Conservation (phyloP, 805 yeast species). For the Ogataea pilisensis region DNA sequence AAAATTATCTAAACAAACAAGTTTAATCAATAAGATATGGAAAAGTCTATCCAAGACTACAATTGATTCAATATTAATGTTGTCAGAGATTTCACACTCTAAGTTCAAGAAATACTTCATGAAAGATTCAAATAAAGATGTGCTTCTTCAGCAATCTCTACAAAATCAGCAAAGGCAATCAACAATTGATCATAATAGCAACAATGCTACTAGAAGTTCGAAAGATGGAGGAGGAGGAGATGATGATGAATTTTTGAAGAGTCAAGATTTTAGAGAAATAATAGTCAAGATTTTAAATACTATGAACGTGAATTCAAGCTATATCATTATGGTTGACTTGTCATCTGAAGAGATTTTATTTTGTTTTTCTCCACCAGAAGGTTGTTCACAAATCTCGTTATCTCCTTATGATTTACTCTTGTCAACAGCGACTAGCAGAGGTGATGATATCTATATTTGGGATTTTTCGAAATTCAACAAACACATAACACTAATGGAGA, state of each 20-base stretch:
- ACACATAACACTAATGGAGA: constrained; percentile 52
- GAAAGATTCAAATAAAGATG: constrained; percentile 1
- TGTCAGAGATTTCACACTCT: constrained; percentile 46
- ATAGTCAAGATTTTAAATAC: constrained; percentile 27
- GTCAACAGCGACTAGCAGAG: constrained; percentile 50
- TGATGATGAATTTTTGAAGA: constrained; percentile 11
- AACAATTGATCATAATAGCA: neutral
- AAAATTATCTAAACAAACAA: constrained; percentile 42
- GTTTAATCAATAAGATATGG: constrained; percentile 44
- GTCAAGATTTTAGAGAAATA: constrained; percentile 24
- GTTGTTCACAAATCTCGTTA: constrained; percentile 54
- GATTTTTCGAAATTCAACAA: constrained; percentile 50
- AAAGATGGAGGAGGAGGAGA: too few species aligned
- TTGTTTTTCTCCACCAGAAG: constrained; percentile 56
- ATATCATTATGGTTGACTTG: constrained; percentile 47
- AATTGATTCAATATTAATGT: constrained; percentile 34
- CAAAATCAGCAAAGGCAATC: neutral
- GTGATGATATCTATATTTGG: constrained; percentile 63
- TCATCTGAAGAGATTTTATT: constrained; percentile 34
- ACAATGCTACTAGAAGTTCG: neutral
- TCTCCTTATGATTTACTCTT: constrained; percentile 59
- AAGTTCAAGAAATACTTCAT: constrained; percentile 39
- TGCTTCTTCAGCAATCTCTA: neutral
- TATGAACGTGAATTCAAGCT: constrained; percentile 26
- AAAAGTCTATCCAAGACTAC: constrained; percentile 49